Evolutionary conservation across 176 grass and related monocot genomes (phyloP).

Genomic region (Oropetium thomaeum): DNA sequence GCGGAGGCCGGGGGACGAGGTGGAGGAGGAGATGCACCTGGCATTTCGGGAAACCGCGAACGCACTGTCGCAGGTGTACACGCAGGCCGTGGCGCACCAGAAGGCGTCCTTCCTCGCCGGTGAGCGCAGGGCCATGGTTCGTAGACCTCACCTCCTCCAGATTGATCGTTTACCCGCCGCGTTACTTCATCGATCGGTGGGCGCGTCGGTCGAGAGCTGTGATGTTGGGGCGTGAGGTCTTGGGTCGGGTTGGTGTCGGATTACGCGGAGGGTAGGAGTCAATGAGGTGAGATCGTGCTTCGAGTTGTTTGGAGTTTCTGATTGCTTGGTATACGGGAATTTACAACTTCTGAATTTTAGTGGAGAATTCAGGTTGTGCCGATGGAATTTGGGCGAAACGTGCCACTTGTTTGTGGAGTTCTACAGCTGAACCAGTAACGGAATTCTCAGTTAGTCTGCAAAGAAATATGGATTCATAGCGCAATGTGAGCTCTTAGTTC

Average conservation of each 20-base stretch:
- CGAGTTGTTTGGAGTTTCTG: background rate
- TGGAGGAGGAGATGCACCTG: conserved; percentile 55
- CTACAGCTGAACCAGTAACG: background rate
- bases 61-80: conserved; percentile 65
- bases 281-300: background rate
- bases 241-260: background rate
- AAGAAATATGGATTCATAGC: background rate
- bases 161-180: background rate
- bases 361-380: conserved; percentile 15
- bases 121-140: conserved; percentile 42
- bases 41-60: conserved; percentile 58
- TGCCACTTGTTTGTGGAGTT: conserved; percentile 10
- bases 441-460: background rate
- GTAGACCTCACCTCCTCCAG: background rate
- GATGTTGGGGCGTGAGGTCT: conserved; percentile 17
- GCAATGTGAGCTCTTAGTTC: background rate
- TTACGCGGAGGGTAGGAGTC: background rate
- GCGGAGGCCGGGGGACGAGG: conserved; percentile 32
- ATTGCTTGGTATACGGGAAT: background rate
- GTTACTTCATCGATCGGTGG: background rate
- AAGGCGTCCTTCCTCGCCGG: conserved; percentile 45
- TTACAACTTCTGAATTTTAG: background rate
- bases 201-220: background rate
- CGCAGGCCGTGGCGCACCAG: conserved; percentile 44
- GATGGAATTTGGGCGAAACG: conserved; percentile 7